Conservation (phyloP, 495 filamentous ascomycete species). For the Aspergillus campestris region DNA sequence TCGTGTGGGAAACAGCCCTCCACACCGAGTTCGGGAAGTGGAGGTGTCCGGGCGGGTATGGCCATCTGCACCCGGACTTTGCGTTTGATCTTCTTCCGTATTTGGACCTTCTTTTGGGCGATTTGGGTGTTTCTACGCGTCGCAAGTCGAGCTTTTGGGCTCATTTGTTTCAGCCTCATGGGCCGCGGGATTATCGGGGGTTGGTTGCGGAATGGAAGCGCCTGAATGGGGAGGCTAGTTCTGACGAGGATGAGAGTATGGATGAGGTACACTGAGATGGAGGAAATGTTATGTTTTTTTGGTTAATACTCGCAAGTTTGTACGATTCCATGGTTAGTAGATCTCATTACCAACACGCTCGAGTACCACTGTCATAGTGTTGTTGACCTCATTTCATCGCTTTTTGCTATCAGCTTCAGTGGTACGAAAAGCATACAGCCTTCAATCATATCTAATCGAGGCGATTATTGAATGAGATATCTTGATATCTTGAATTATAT, state of each 20-base stretch:
- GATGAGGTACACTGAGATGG: too few species aligned
- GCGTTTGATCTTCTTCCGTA: slow-evolving; percentile 69
- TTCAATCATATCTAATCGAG: too few species aligned
- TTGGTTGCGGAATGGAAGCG: slow-evolving; percentile 46
- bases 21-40: slow-evolving; percentile 57
- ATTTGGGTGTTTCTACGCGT: slow-evolving; percentile 47
- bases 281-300: too few species aligned
- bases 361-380: too few species aligned
- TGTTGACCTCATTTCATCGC: not conserved
- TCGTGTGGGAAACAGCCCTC: slow-evolving; percentile 48
- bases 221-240: not conserved
- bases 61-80: slow-evolving; percentile 53
- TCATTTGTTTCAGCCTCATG: slow-evolving; percentile 46
- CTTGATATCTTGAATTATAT: too few species aligned
- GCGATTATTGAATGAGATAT: too few species aligned
- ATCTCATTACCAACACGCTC: too few species aligned
- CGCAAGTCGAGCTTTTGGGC: slow-evolving; percentile 35
- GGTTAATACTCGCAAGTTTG: too few species aligned
- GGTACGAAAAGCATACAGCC: too few species aligned
- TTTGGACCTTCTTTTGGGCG: slow-evolving; percentile 57
- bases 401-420: not conserved
- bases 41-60: slow-evolving; percentile 57
- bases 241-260: too few species aligned
- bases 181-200: slow-evolving; percentile 47
- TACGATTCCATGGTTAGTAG: too few species aligned